A percentile compares a stretch with the other conserved stretches of the same genome.
Evolutionary conservation across 352 stramenopile genomes (phyloP).

Genomic region (Phytophthora boehmeriae): DNA sequence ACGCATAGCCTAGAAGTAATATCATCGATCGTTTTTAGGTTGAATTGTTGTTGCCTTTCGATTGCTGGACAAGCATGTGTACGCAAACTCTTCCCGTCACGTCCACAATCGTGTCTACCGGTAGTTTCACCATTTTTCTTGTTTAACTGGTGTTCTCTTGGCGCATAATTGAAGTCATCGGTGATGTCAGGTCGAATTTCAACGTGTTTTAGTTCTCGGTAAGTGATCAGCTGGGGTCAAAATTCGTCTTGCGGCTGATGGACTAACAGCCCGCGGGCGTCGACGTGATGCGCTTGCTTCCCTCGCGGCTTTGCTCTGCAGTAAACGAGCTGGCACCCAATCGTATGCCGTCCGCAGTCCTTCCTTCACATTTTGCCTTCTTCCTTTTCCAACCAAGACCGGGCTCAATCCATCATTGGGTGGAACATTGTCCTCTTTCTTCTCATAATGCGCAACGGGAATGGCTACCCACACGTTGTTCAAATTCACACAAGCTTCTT

Average conservation of each 20-base stretch:
- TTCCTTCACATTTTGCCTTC: conserved; percentile 14
- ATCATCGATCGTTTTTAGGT: too few relatives aligned
- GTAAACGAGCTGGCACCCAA: conserved; percentile 56
- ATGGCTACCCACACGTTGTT: conserved; percentile 70
- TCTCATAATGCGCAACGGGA: conserved; percentile 36
- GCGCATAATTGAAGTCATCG: too few relatives aligned
- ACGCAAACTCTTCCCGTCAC: too few relatives aligned
- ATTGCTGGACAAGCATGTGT: too few relatives aligned
- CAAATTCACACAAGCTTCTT: conserved; percentile 53
- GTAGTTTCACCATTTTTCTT: too few relatives aligned
- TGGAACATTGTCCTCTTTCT: neutral
- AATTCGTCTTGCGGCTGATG: conserved; percentile 16
- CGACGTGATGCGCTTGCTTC: conserved; percentile 12
- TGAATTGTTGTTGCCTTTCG: too few relatives aligned
- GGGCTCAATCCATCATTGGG: conserved; percentile 13
- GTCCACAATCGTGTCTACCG: too few relatives aligned
- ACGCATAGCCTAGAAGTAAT: too few relatives aligned
- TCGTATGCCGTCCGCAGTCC: conserved; percentile 54
- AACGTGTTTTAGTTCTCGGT: neutral
- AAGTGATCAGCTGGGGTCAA: conserved; percentile 1
- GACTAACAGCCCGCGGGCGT: conserved; percentile 19
- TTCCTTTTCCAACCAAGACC: conserved; percentile 25
- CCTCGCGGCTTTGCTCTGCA: conserved; percentile 36
- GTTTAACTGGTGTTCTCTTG: too few relatives aligned
- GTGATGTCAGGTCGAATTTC: neutral